A percentile compares a stretch with the other conserved stretches of the same genome.
phyloP scores from a whole-genome alignment of 2,329 filamentous ascomycete species.

The Neopestalotiopsis sp. region DNA sequence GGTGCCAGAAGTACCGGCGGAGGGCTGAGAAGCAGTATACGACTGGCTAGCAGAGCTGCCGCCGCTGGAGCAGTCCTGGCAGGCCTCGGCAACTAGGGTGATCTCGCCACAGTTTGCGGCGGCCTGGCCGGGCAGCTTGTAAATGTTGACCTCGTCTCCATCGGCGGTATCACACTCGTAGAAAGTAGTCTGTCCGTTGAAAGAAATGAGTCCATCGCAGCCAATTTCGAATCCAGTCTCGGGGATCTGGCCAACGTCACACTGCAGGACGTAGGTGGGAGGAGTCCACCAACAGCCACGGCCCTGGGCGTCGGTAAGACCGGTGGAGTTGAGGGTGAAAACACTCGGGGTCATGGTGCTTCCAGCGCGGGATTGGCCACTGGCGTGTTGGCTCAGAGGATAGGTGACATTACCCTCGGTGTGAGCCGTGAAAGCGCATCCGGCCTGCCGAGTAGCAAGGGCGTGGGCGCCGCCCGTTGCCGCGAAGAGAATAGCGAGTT shows the following conservation, averaged over 20 bases:
- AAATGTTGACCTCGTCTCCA: slow-evolving; percentile 59
- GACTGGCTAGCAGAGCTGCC: slow-evolving; percentile 13
- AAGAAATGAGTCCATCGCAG: slow-evolving; percentile 56
- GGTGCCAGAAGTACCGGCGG: neutral
- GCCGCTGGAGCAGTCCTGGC: slow-evolving; percentile 24
- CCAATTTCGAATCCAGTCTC: slow-evolving; percentile 61
- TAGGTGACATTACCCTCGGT: slow-evolving; percentile 54
- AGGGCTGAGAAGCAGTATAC: neutral
- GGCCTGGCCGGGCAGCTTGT: slow-evolving; percentile 38
- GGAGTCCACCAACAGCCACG: slow-evolving; percentile 68
- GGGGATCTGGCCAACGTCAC: slow-evolving; percentile 57
- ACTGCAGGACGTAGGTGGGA: slow-evolving; percentile 64
- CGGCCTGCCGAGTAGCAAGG: slow-evolving; percentile 25
- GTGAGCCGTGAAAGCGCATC: slow-evolving; percentile 56
- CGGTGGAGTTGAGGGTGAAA: slow-evolving; percentile 60
- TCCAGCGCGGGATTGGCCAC: slow-evolving; percentile 67
- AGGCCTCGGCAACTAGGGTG: slow-evolving; percentile 46
- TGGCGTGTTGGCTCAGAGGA: slow-evolving; percentile 60
- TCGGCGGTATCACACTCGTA: slow-evolving; percentile 65
- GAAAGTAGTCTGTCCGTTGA: slow-evolving; percentile 57
- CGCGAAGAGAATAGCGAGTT: slow-evolving; percentile 24
- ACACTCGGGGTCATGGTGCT: slow-evolving; percentile 51
- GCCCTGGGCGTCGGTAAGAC: slow-evolving; percentile 60
- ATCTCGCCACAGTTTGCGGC: slow-evolving; percentile 51
- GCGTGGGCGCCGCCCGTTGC: slow-evolving; percentile 27